These are phyloP conservation scores for Corylus avellana DNA, from an alignment of 306 rosid species.

Conservation along the genomic window DNA sequence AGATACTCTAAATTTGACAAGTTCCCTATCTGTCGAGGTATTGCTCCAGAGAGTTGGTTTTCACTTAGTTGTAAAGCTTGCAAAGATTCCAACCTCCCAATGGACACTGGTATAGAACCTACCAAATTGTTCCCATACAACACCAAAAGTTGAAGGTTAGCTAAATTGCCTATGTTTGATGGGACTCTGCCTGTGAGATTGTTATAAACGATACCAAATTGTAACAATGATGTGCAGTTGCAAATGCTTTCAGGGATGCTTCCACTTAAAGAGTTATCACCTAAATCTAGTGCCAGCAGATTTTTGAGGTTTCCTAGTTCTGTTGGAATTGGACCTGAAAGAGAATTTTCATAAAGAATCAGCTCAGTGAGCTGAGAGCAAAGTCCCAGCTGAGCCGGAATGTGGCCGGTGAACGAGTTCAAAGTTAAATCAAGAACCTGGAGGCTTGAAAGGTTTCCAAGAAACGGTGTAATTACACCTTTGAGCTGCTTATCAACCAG, in stretches of 20 bases:
- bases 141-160: conserved; percentile 39
- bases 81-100: conserved; percentile 54
- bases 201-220: conserved; percentile 45
- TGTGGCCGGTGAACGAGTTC: conserved; percentile 60
- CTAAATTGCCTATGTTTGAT: conserved; percentile 53
- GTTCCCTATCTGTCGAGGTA: conserved; percentile 66
- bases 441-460: conserved; percentile 75
- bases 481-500: conserved; percentile 48
- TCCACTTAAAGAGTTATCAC: conserved; percentile 55
- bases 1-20: conserved; percentile 50
- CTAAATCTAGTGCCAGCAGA: conserved; percentile 52
- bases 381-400: conserved; percentile 63
- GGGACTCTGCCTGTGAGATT: conserved; percentile 70
- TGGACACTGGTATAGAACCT: conserved; percentile 68
- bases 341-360: conserved; percentile 45
- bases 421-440: conserved; percentile 74
- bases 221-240: conserved; percentile 62
- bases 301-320: conserved; percentile 52
- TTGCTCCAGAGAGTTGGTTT: conserved; percentile 60
- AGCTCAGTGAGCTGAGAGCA: conserved; percentile 65
- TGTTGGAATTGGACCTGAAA: conserved; percentile 67
- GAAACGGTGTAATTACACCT: conserved; percentile 73
- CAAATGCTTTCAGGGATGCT: conserved; percentile 70
- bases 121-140: conserved; percentile 52
- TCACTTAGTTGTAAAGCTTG: conserved; percentile 58